Evolutionary conservation across 163 green algal genomes (phyloP).

Genomic region (Scenedesmus sp.): DNA sequence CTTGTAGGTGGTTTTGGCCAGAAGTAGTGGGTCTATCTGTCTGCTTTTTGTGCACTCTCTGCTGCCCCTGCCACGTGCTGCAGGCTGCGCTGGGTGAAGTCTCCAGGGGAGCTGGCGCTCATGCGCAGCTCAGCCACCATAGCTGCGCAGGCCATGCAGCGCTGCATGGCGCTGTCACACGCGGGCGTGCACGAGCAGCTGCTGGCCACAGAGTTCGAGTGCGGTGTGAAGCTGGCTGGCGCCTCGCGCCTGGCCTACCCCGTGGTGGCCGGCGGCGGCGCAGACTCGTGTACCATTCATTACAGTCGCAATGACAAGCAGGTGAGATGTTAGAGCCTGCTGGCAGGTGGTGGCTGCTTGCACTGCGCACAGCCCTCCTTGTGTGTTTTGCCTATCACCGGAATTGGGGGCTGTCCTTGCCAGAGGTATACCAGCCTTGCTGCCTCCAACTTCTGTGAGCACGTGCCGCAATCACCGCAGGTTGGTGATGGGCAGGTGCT

Average conservation of each 20-base stretch:
- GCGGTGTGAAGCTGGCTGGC: slow-evolving; percentile 74
- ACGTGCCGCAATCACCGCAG: neutral
- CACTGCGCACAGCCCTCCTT: too few relatives aligned
- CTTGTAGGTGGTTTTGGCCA: neutral
- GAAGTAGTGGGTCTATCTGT: neutral
- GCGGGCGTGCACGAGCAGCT: slow-evolving; percentile 64
- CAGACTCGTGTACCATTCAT: slow-evolving; percentile 88
- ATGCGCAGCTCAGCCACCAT: slow-evolving; percentile 75
- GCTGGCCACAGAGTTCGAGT: slow-evolving; percentile 81
- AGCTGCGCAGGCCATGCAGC: slow-evolving; percentile 68
- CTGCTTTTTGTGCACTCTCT: neutral
- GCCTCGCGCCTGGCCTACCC: slow-evolving; percentile 88
- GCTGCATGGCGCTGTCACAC: slow-evolving; percentile 72
- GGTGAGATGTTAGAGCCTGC: neutral
- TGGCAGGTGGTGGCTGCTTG: neutral
- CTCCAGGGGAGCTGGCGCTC: slow-evolving; percentile 71
- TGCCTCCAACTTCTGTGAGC: neutral
- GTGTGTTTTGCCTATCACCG: too few relatives aligned
- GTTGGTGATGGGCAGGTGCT: slow-evolving; percentile 76
- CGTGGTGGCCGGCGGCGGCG: slow-evolving; percentile 79
- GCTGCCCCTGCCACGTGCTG: neutral
- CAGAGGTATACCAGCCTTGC: neutral
- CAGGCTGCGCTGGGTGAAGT: slow-evolving; percentile 79
- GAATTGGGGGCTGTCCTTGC: neutral
- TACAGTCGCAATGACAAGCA: slow-evolving; percentile 93